Evolutionary conservation across 1,139 yeast species (phyloP).

Genomic region (Geotrichum klebahnii): DNA sequence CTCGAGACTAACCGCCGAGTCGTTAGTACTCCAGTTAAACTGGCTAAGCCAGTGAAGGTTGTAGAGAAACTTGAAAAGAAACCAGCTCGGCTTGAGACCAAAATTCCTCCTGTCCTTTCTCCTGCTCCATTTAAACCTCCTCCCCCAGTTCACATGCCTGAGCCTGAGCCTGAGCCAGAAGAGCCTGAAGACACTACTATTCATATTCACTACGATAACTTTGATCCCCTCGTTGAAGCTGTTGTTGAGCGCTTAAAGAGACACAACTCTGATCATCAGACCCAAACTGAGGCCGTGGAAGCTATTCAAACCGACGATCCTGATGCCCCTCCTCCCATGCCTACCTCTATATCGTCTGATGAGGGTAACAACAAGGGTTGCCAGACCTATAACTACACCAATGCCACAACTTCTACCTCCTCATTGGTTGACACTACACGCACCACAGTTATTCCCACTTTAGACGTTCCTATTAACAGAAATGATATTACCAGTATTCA

Average conservation of each 20-base stretch:
- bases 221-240: slow-evolving; percentile 26
- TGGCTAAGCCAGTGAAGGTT: slow-evolving; percentile 8
- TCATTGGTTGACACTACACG: neutral
- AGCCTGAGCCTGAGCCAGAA: slow-evolving; percentile 10
- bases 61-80: slow-evolving; percentile 12
- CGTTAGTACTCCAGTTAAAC: no score
- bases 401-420: slow-evolving; percentile 9
- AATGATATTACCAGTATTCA: slow-evolving; percentile 16
- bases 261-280: slow-evolving; percentile 22
- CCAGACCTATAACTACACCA: slow-evolving; percentile 19
- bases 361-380: slow-evolving; percentile 20
- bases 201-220: slow-evolving; percentile 21
- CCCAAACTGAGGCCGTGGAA: slow-evolving; percentile 27
- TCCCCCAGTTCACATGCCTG: neutral
- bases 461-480: neutral
- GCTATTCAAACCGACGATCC: slow-evolving; percentile 21
- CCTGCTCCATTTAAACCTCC: slow-evolving; percentile 10
- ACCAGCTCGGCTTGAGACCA: slow-evolving; percentile 16
- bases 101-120: neutral
- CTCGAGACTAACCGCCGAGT: no score
- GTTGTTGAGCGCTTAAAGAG: slow-evolving; percentile 23
- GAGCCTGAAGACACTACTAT: slow-evolving; percentile 9
- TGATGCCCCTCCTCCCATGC: slow-evolving; percentile 19
- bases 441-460: no score
- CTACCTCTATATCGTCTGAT: slow-evolving; percentile 21